phyloP scores from a whole-genome alignment of 164 flowering plant genomes.

The Chimonanthus praecox region DNA sequence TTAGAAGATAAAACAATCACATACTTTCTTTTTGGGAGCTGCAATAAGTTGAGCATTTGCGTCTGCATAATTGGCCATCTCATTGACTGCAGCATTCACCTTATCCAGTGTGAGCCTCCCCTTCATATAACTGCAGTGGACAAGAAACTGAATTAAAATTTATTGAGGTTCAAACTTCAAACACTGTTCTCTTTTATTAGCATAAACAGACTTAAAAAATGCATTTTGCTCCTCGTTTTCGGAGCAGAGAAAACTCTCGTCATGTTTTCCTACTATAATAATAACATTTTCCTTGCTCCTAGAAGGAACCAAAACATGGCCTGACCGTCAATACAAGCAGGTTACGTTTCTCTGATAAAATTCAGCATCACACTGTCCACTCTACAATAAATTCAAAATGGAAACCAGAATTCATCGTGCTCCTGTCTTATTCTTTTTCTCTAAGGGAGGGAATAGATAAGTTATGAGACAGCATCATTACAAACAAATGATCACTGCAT shows the following conservation, averaged over 20 bases:
- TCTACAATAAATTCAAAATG: not conserved
- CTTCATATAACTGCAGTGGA: constrained; percentile 78
- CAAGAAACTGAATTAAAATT: not conserved
- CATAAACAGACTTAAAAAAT: not conserved
- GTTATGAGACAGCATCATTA: not conserved
- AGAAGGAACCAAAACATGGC: not conserved
- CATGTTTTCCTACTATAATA: not conserved
- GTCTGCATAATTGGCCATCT: constrained; percentile 89
- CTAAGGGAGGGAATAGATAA: not conserved
- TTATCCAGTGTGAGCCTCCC: constrained; percentile 91
- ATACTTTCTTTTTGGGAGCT: constrained; percentile 77
- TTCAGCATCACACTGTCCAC: not conserved
- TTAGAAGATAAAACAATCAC: not conserved
- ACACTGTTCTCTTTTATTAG: not conserved
- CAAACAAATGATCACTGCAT: not conserved
- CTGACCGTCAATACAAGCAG: not conserved
- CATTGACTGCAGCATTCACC: constrained; percentile 80
- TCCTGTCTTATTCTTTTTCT: not conserved
- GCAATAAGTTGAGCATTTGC: constrained; percentile 75
- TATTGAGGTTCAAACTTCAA: not conserved
- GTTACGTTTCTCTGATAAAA: not conserved
- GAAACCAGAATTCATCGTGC: not conserved
- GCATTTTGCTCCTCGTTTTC: not conserved
- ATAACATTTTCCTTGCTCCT: not conserved
- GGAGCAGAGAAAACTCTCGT: not conserved